Conservation (phyloP, 352 stramenopile species). For the Peronospora belbahrii region DNA sequence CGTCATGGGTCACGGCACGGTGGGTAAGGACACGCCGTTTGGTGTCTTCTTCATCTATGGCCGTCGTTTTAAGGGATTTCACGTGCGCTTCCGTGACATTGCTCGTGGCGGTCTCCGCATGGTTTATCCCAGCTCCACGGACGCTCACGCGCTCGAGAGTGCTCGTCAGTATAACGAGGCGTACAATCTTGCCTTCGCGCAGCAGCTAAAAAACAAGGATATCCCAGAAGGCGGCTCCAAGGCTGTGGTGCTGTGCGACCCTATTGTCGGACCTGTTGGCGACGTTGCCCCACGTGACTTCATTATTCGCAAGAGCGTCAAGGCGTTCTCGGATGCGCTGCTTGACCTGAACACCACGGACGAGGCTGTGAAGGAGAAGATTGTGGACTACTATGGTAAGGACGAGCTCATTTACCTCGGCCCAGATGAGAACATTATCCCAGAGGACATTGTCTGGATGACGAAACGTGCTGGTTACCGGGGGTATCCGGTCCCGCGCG, state of each 20-base stretch:
- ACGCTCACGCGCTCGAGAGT: slow-evolving; percentile 55
- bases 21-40: slow-evolving; percentile 88
- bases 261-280: slow-evolving; percentile 57
- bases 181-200: slow-evolving; percentile 79
- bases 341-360: slow-evolving; percentile 75
- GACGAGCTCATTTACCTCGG: slow-evolving; percentile 81
- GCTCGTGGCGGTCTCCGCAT: slow-evolving; percentile 67
- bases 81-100: slow-evolving; percentile 83
- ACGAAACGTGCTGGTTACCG: slow-evolving; percentile 74
- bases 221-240: slow-evolving; percentile 82
- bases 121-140: slow-evolving; percentile 60
- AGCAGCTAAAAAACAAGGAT: slow-evolving; percentile 87
- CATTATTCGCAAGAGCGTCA: slow-evolving; percentile 94
- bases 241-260: slow-evolving; percentile 73
- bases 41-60: slow-evolving; percentile 96
- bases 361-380: slow-evolving; percentile 60
- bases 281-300: slow-evolving; percentile 78
- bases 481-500: slow-evolving; percentile 70
- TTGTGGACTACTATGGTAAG: slow-evolving; percentile 74
- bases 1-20: slow-evolving; percentile 75
- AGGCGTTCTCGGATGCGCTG: slow-evolving; percentile 90
- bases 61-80: slow-evolving; percentile 90
- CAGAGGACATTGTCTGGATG: slow-evolving; percentile 75
- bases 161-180: slow-evolving; percentile 76
- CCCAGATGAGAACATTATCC: slow-evolving; percentile 80